phyloP scores from a whole-genome alignment of 2,329 filamentous ascomycete species.

The Talaromyces sp. region DNA sequence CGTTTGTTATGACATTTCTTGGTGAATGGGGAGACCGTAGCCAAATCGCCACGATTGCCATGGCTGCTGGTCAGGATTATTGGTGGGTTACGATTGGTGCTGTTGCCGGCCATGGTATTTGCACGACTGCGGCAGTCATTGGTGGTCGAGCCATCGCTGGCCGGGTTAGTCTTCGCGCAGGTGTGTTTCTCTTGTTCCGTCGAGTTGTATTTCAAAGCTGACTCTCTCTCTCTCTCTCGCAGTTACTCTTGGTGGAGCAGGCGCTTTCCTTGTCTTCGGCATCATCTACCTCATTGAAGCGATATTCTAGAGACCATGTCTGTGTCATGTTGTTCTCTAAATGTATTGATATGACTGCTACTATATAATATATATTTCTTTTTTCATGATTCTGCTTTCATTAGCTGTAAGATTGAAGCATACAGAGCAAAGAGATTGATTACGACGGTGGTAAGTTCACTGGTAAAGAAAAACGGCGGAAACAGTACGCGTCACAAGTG shows the following conservation, averaged over 20 bases:
- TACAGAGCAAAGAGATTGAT: background rate
- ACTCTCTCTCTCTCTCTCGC: background rate
- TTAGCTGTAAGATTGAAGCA: background rate
- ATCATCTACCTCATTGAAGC: constrained; percentile 71
- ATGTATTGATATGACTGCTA: constrained; percentile 4
- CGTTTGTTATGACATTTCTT: constrained; percentile 97
- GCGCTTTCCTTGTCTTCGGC: constrained; percentile 86
- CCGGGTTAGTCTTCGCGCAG: constrained; percentile 88
- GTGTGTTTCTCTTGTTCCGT: constrained; percentile 57
- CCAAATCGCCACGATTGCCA: constrained; percentile 97
- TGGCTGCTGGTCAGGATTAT: constrained; percentile 97
- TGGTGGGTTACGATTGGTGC: constrained; percentile 97
- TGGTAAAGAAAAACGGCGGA: background rate
- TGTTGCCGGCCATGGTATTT: constrained; percentile 78
- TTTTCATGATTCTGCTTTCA: background rate
- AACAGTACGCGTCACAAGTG: background rate
- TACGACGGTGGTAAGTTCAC: background rate
- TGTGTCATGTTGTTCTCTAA: background rate
- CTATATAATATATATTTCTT: background rate
- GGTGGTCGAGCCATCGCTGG: constrained; percentile 91
- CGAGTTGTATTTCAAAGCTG: background rate
- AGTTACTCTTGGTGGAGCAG: constrained; percentile 90
- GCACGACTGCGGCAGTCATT: constrained; percentile 86
- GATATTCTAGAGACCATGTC: constrained; percentile 7
- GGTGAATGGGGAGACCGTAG: constrained; percentile 97